phyloP scores from a whole-genome alignment of 768 basidiomycete species.

The Termitomyces sp. region DNA sequence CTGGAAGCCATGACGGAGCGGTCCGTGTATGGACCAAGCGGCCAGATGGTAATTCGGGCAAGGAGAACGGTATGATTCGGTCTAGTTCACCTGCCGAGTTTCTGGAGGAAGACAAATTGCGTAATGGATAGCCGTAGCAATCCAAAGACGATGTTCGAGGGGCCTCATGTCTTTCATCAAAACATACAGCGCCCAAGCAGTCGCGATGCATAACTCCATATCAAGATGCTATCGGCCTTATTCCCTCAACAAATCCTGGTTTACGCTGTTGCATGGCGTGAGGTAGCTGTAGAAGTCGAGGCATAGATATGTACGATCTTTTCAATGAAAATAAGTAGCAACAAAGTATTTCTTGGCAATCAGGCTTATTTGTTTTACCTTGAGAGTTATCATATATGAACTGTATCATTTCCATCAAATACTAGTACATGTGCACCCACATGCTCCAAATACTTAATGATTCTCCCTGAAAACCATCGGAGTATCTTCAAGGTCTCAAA shows the following conservation, averaged over 20 bases:
- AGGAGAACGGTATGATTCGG: slow-evolving; percentile 9
- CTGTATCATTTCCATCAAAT: background rate
- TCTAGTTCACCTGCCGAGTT: slow-evolving; percentile 17
- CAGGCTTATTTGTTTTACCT: background rate
- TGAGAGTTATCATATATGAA: background rate
- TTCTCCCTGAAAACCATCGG: too few species aligned
- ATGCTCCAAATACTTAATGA: background rate
- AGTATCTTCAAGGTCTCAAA: background rate
- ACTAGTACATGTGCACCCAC: background rate
- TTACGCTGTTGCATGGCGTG: slow-evolving; percentile 14
- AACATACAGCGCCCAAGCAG: background rate
- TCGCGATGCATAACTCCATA: slow-evolving; percentile 1
- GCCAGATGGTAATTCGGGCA: slow-evolving; percentile 12
- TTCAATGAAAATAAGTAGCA: background rate
- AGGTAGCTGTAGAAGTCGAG: slow-evolving; percentile 1
- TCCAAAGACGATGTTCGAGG: background rate
- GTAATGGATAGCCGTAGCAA: slow-evolving; percentile 6
- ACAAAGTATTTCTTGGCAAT: background rate
- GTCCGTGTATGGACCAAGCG: slow-evolving; percentile 68
- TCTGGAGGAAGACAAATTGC: slow-evolving; percentile 10
- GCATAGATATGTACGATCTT: background rate
- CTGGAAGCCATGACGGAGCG: slow-evolving; percentile 72
- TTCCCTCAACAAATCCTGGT: slow-evolving; percentile 10
- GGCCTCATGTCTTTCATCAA: background rate
- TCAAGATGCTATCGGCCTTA: slow-evolving; percentile 1